Evolutionary conservation across 129 eudicot species (phyloP), one percentile per base, ranked within the genome.

Genomic region (Solidago caesia): DNA sequence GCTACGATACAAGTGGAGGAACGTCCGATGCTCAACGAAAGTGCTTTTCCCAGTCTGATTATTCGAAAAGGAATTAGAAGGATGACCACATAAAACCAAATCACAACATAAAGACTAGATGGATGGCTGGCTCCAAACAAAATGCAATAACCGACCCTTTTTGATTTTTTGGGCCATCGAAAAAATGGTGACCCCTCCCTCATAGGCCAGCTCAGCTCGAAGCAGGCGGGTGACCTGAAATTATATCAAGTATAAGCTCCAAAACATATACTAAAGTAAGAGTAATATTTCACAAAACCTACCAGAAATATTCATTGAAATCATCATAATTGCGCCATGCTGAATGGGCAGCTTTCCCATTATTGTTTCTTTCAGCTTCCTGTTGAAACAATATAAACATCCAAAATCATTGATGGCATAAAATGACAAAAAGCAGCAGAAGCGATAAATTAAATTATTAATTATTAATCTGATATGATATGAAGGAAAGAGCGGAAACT

Each of bases 231-330:
- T 45, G 99, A 87, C 99, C 99, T 95, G 64, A 67, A 80, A n/a
- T 42, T 68, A 77, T 27, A 42, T 41, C 39, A 71, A 74, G 71
- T 46, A 75, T 76, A 47, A 80, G 46, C 79, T 25, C 56, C 52
- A 62, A 41, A 70, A 67, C 11, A 6, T 15, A 53, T 12, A 75
- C 10, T 11, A 63, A 41, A 43, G 59, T 33, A 43, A 26, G 56
- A 71, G 64, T 65, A 76, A 55, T 52, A 44, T 45, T 61, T 29
- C 2, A 63, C 66, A 41, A 69, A 46, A 75, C 76, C 70, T 26
- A 91, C 99, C 99, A 95, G 86, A 95, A 95, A 87, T 95, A 95
- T 70, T 95, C 99, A 61, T 95, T 95, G 73, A 95, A 95, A 80
- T 95, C 99, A 43, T 95, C 99, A 80, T 95, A 95, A 75, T 95